Conservation (phyloP, 495 filamentous ascomycete species). For the Neurospora sp. region DNA sequence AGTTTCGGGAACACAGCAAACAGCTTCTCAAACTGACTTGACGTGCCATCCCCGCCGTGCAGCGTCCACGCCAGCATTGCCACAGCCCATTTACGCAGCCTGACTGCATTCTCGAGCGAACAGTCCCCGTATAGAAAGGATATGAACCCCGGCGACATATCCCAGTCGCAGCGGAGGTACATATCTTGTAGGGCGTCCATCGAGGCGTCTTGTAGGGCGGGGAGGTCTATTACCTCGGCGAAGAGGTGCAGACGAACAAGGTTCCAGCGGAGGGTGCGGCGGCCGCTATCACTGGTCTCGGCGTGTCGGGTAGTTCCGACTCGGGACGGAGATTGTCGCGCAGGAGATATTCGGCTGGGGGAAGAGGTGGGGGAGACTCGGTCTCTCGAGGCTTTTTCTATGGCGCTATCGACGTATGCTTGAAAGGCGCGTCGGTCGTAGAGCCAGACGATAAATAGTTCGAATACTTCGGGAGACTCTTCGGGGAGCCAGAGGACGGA, state of each 20-base stretch:
- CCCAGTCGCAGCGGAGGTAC: slow-evolving; percentile 40
- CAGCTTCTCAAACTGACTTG: slow-evolving; percentile 23
- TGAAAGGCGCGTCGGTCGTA: slow-evolving; percentile 26
- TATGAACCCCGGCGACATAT: slow-evolving; percentile 34
- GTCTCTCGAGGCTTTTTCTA: slow-evolving; percentile 14
- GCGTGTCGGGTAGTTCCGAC: neutral
- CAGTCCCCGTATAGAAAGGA: slow-evolving; percentile 35
- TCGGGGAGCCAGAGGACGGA: slow-evolving; percentile 29
- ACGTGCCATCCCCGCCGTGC: slow-evolving; percentile 13
- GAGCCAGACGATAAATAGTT: slow-evolving; percentile 38
- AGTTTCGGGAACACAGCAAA: slow-evolving; percentile 29
- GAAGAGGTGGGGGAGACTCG: slow-evolving; percentile 1
- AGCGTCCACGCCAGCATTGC: slow-evolving; percentile 40
- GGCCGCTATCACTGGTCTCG: slow-evolving; percentile 10
- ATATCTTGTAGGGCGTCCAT: slow-evolving; percentile 41
- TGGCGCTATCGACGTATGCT: slow-evolving; percentile 27
- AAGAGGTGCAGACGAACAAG: slow-evolving; percentile 38
- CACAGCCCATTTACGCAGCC: slow-evolving; percentile 37
- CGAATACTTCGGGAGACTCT: slow-evolving; percentile 37
- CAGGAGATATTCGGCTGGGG: slow-evolving; percentile 1
- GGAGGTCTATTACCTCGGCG: slow-evolving; percentile 30
- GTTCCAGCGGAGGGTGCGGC: slow-evolving; percentile 26
- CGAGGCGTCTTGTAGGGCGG: slow-evolving; percentile 33
- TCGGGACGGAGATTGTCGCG: neutral
- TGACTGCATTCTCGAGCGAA: slow-evolving; percentile 28